Base-by-base conservation (phyloP, 192 early-diverging fungal genomes). In the Mortierella hygrophila region DNA sequence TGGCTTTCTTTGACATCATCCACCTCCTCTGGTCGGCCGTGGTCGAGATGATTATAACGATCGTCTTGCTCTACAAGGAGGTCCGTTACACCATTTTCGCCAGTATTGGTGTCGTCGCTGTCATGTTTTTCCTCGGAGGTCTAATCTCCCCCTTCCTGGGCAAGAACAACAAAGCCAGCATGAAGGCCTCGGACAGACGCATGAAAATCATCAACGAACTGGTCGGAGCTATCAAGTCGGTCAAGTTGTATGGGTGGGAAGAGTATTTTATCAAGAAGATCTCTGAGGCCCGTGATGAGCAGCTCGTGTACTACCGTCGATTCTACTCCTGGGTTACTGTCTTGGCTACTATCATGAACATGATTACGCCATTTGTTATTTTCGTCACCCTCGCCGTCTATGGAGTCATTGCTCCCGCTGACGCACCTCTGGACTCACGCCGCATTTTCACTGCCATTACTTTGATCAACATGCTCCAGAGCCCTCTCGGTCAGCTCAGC, bases 161-260 rank as follows among this genome's bases (percentile, higher is more conserved):
- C 0, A 57, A 23, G 16, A 26, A 47, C 38, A 74, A 78, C 1
- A 77, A 80, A 35, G 20, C 7, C 2, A 76, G 74, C 46, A 82
- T 86, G 86, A 15, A 60, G 41, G 16, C 52, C 16, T 81, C 88
- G 1, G 94, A 95, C 82, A 74, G 89, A 52, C 92, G 95, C 42
- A 93, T 96, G 89, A 94, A 94, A 81, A 85, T 94, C 69, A 92
- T 93, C 82, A 91, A 92, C 72, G 95, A 96, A 82, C 88, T 93
- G 1, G 78, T 96, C 40, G 82, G 79, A 18, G 92, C 91, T 1
- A 93, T 95, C 82, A 91, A 93, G 84, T 89, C 94, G 15, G 92
- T 96, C 81, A 96, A 96, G 82, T 88, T 95, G 32, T 94, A 93
- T 52, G 92, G 91, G 1, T 96, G 94, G 94, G 95, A 96, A 80